Percentiles rank a stretch among this genome's conserved stretches.
Conservation (phyloP, 2,329 filamentous ascomycete species). For the Pestalotiopsis sp. region DNA sequence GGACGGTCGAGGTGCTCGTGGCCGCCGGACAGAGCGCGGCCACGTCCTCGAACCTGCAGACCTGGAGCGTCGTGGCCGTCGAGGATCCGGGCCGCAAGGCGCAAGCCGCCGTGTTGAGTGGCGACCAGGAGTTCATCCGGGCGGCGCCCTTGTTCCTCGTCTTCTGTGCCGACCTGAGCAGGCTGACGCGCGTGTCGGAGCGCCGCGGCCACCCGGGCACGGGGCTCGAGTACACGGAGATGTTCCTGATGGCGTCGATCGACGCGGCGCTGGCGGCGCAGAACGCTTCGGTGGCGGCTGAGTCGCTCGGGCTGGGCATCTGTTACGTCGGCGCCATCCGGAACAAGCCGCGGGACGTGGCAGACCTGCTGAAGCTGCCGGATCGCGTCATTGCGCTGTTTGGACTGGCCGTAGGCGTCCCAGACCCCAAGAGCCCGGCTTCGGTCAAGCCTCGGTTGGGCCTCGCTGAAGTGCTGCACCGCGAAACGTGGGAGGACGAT, state of each 20-base stretch:
- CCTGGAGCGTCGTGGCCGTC: conserved; percentile 35
- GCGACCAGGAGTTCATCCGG: conserved; percentile 35
- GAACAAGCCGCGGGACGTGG: conserved; percentile 30
- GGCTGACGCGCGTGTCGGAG: conserved; percentile 28
- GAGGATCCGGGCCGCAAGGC: conserved; percentile 28
- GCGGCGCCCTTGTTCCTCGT: conserved; percentile 34
- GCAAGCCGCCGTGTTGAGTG: conserved; percentile 28
- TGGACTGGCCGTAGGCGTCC: conserved; percentile 31
- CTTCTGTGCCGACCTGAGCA: conserved; percentile 35
- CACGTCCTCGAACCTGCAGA: conserved; percentile 37
- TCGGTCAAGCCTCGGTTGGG: conserved; percentile 32
- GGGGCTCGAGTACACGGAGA: conserved; percentile 32
- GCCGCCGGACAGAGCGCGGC: conserved; percentile 37
- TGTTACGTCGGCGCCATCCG: conserved; percentile 36
- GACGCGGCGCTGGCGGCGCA: conserved; percentile 35
- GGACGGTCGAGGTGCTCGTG: conserved; percentile 31
- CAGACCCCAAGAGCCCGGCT: conserved; percentile 23
- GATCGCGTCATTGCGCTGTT: conserved; percentile 33
- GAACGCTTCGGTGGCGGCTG: conserved; percentile 32
- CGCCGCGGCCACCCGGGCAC: conserved; percentile 22
- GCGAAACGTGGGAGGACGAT: conserved; percentile 28
- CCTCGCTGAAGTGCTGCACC: conserved; percentile 29
- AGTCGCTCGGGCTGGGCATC: conserved; percentile 32
- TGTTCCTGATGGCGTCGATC: conserved; percentile 35
- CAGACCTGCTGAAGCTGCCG: conserved; percentile 30